Evolutionary conservation across 495 filamentous ascomycete genomes (phyloP), one percentile per base, ranked within the genome.

Genomic region (Lasiosphaeria hispida): DNA sequence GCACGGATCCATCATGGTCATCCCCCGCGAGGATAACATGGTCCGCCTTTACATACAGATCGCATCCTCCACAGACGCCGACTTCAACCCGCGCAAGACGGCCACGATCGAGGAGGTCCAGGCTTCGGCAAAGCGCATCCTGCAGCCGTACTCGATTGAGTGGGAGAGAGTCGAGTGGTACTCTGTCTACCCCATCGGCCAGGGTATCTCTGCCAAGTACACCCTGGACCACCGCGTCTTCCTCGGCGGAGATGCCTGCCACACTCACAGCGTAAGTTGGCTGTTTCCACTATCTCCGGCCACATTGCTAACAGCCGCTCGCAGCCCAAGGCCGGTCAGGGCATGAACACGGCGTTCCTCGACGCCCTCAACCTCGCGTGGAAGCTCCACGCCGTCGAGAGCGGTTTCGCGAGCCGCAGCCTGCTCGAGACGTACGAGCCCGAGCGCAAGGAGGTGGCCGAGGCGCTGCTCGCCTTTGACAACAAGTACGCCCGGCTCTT

Each of bases 301-400:
- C 11, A 51, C 36, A 52, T 38, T 53, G 10, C 18, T 45, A 8
- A 59, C 40, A 34, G 13, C 6, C 13, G 13, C 7, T 40, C 14
- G 23, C 39, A 81, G 43, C 89, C 90, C 4, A 92, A 92, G 70
- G 89, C 89, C 19, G 91, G 89, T 7, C 90, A 92, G 69, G 90
- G 90, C 15, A 90, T 92, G 88, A 94, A 94, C 62, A 85, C 89
- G 35, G 87, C 85, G 10, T 89, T 95, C 76, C 81, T 91, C 39
- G 91, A 96, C 66, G 84, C 86, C 3, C 84, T 85, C 62, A 94
- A 95, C 63, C 77, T 96, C 4, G 89, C 85, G 4, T 96, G 91
- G 91, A 95, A 94, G 70, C 80, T 96, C 18, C 83, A 85, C 54
- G 80, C 84, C 34, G 85, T 88, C 19, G 81, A 91, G 57, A 76